Evolutionary conservation across 176 grass and related monocot species (phyloP), one percentile per base, ranked within the genome.

Genomic region (Juncus inflexus): DNA sequence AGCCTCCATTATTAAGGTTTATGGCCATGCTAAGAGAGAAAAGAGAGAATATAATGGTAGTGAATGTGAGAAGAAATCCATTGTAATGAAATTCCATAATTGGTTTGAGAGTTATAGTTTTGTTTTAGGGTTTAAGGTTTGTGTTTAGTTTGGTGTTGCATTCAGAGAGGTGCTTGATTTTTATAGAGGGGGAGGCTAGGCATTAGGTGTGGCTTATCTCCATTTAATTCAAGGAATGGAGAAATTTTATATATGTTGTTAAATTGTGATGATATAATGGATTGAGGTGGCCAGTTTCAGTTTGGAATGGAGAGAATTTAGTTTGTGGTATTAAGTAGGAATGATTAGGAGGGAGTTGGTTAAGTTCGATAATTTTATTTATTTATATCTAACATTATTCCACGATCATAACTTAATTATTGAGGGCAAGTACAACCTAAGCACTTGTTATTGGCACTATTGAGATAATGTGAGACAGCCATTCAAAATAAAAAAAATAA

Each of bases 351-450:
- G 65, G 40, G 42, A 19, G 47, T 65, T n/a, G 80, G 65, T 72
- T 68, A 77, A 80, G 58, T 69, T 79, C 65, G 79, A 80, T 77
- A 52, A 53, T 80, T 82, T 90, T 90, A 75, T 66, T 73, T 82
- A 58, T 75, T 58, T 10, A 5, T 35, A 59, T 28, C 19, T 28
- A 28, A 28, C 37, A 60, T 54, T 81, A 63, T 82, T 69, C 75
- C 35, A 66, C 60, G 66, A 82, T 60, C 39, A 15, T 12, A 15
- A 51, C 82, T 63, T 63, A 61, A 37, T 72, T 72, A 73, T 8
- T 36, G 51, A 12, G 67, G 70, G 71, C 59, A 86, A 86, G 83
- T 90, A 83, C 83, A 80, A 86, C 86, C 75, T 86, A 79, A 73
- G 72, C 86, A 86, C 61, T 80, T 42, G 0, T 63, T 43, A 66